phyloP scores from a whole-genome alignment of 2,329 filamentous ascomycete genomes.

The Paecilomyces variotii region DNA sequence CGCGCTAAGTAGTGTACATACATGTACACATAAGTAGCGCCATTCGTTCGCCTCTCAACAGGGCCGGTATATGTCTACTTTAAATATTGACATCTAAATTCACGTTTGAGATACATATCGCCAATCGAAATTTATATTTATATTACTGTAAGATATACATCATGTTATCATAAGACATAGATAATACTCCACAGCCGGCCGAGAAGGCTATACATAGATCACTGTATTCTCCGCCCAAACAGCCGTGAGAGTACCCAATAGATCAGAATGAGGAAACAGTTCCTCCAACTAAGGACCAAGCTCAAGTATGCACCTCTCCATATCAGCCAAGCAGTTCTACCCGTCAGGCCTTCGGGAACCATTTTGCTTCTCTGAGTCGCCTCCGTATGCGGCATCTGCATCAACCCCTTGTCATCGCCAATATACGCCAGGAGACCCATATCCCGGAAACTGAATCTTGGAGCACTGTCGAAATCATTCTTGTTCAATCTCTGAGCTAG shows the following conservation, averaged over 20 bases:
- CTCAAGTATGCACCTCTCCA: conserved; percentile 24
- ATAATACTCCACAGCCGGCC: too few relatives aligned
- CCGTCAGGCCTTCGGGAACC: conserved; percentile 16
- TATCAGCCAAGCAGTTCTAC: conserved; percentile 18
- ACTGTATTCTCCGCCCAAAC: conserved; percentile 22
- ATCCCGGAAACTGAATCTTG: conserved; percentile 42
- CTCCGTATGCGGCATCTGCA: conserved; percentile 29
- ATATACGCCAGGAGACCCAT: conserved; percentile 48
- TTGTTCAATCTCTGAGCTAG: conserved; percentile 44
- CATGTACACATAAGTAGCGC: too few relatives aligned
- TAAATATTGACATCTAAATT: too few relatives aligned
- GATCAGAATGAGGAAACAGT: conserved; percentile 19
- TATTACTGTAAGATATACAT: too few relatives aligned
- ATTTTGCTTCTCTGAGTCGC: conserved; percentile 5
- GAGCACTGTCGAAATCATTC: conserved; percentile 17
- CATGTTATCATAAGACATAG: too few relatives aligned
- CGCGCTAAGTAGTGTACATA: too few relatives aligned
- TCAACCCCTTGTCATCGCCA: conserved; percentile 43
- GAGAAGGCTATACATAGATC: conserved; percentile 7
- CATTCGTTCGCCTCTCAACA: too few relatives aligned
- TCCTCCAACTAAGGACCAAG: conserved; percentile 27
- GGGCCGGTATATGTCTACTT: too few relatives aligned
- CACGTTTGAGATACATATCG: too few relatives aligned
- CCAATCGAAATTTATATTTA: too few relatives aligned
- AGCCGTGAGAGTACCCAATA: conserved; percentile 20